Percentiles rank a stretch among this genome's conserved stretches.
These are phyloP conservation scores for Monosporascus cannonballus DNA, from an alignment of 2,329 filamentous ascomycete genomes.

Conservation along the genomic window DNA sequence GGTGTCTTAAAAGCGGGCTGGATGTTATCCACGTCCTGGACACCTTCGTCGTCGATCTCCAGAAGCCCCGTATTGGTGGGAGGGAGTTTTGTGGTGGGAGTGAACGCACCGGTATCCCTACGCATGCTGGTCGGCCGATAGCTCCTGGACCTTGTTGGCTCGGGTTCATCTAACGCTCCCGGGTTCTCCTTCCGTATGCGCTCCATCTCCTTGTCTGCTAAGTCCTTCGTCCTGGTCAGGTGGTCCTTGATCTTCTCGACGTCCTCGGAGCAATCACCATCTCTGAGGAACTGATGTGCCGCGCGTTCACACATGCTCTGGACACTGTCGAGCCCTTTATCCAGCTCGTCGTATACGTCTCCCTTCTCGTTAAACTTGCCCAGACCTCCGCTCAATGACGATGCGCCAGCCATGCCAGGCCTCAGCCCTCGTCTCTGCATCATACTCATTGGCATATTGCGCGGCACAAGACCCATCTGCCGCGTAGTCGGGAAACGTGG, in stretches of 20 bases:
- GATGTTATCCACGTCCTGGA: conserved; percentile 24
- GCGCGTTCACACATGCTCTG: conserved; percentile 80
- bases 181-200: conserved; percentile 49
- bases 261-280: conserved; percentile 77
- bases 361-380: conserved; percentile 23
- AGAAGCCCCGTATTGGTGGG: conserved; percentile 10
- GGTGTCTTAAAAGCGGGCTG: conserved; percentile 18
- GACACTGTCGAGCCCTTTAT: conserved; percentile 72
- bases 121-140: conserved; percentile 49
- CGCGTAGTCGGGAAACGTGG: conserved; percentile 33
- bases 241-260: conserved; percentile 62
- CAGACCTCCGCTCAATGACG: conserved; percentile 12
- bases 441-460: conserved; percentile 12
- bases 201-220: conserved; percentile 54
- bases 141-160: conserved; percentile 37
- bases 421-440: conserved; percentile 20
- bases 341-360: conserved; percentile 65
- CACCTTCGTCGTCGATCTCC: conserved; percentile 25
- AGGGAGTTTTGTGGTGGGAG: conserved; percentile 13
- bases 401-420: conserved; percentile 13
- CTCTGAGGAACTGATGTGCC: conserved; percentile 83
- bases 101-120: conserved; percentile 31
- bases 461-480: conserved; percentile 26
- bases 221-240: conserved; percentile 56
- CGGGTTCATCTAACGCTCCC: conserved; percentile 6